Percentiles rank a stretch among this genome's conserved stretches.
Evolutionary conservation across 495 filamentous ascomycete species (phyloP).

Genomic region (Aspergillus taichungensis): DNA sequence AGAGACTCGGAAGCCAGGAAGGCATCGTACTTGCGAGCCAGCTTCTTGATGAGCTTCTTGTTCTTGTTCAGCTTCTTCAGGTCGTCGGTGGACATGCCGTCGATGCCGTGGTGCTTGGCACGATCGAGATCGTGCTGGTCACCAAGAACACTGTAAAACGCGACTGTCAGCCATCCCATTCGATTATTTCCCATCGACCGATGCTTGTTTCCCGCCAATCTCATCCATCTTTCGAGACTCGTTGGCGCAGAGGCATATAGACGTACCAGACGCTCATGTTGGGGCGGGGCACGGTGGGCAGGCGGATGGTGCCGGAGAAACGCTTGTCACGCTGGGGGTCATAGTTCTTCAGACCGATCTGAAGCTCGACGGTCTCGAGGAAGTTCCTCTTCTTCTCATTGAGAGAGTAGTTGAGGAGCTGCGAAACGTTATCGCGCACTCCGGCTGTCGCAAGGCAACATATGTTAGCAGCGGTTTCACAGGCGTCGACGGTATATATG

Average conservation of each 20-base stretch:
- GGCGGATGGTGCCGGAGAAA: constrained; percentile 98
- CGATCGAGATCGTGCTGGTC: constrained; percentile 99
- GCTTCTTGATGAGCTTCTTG: constrained; percentile 99
- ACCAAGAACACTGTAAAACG: constrained; percentile 67
- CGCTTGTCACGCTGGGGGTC: constrained; percentile 99
- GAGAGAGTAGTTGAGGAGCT: constrained; percentile 85
- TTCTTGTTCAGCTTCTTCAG: constrained; percentile 99
- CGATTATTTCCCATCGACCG: neutral
- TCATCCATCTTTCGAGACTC: no score
- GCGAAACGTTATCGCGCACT: constrained; percentile 89
- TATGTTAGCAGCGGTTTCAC: constrained; percentile 13
- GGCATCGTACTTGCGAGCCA: constrained; percentile 98
- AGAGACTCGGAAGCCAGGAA: constrained; percentile 93
- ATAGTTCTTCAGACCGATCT: constrained; percentile 99
- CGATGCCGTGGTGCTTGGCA: constrained; percentile 94
- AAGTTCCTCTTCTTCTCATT: constrained; percentile 99
- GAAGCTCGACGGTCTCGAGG: constrained; percentile 83
- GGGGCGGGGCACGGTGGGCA: constrained; percentile 82
- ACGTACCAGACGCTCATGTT: constrained; percentile 86
- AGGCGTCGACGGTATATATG: neutral
- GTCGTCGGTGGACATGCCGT: constrained; percentile 96
- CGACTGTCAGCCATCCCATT: constrained; percentile 7
- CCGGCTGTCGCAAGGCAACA: constrained; percentile 52
- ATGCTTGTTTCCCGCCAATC: neutral
- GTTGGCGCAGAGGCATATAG: neutral